phyloP scores from a whole-genome alignment of 441 rosid species.

The Jatropha podagrica region DNA sequence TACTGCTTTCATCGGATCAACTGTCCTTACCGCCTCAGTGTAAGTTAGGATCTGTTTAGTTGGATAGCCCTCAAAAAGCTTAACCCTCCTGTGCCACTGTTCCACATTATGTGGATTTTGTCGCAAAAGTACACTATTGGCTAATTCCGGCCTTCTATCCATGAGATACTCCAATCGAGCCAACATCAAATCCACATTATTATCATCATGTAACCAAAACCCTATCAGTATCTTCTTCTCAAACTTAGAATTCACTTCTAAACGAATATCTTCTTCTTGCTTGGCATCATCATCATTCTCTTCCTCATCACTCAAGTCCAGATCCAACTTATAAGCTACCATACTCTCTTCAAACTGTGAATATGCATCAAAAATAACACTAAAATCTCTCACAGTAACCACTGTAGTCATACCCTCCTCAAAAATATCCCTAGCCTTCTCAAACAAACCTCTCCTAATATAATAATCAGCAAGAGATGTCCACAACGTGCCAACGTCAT shows the following conservation, averaged over 20 bases:
- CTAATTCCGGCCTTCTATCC: conserved; percentile 81
- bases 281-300: conserved; percentile 49
- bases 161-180: conserved; percentile 77
- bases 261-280: conserved; percentile 62
- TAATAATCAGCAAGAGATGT: conserved; percentile 95
- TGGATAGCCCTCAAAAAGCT: conserved; percentile 78
- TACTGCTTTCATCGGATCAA: conserved; percentile 92
- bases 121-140: conserved; percentile 85
- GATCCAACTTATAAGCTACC: conserved; percentile 64
- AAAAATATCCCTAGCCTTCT: conserved; percentile 88
- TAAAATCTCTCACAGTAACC: conserved; percentile 85
- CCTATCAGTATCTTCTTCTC: conserved; percentile 71
- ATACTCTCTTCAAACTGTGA: conserved; percentile 82
- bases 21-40: conserved; percentile 90
- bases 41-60: conserved; percentile 83
- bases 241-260: conserved; percentile 54
- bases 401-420: conserved; percentile 97
- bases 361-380: conserved; percentile 85
- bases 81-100: conserved; percentile 92
- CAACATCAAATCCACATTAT: conserved; percentile 76
- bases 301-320: conserved; percentile 69
- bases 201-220: conserved; percentile 79
- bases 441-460: conserved; percentile 74
- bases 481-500: conserved; percentile 94
- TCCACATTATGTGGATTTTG: conserved; percentile 98